These are phyloP conservation scores for Mycena crocata DNA, from an alignment of 768 basidiomycete genomes.

Conservation along the genomic window DNA sequence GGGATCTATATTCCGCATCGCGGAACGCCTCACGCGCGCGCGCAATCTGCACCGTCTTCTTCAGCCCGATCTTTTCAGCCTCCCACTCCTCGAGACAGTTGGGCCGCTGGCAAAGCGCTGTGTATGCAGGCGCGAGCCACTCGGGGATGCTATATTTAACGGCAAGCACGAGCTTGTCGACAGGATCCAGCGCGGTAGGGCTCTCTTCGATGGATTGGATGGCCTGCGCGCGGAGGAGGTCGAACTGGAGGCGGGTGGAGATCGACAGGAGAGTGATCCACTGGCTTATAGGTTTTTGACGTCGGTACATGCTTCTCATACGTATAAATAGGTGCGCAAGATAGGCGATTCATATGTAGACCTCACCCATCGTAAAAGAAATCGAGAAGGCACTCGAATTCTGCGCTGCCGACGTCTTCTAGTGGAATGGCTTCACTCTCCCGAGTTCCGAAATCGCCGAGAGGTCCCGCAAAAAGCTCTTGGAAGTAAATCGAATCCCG, in stretches of 20 bases:
- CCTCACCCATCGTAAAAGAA: slow-evolving; percentile 34
- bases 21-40: slow-evolving; percentile 29
- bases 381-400: slow-evolving; percentile 34
- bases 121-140: slow-evolving; percentile 55
- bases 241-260: slow-evolving; percentile 30
- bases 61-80: slow-evolving; percentile 41
- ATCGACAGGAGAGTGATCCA: slow-evolving; percentile 32
- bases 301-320: slow-evolving; percentile 23
- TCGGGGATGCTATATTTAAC: slow-evolving; percentile 49
- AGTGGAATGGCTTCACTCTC: slow-evolving; percentile 33
- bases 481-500: slow-evolving; percentile 38
- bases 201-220: slow-evolving; percentile 30
- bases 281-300: slow-evolving; percentile 20
- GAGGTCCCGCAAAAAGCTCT: slow-evolving; percentile 33
- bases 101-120: slow-evolving; percentile 46
- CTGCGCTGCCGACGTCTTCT: slow-evolving; percentile 22
- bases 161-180: slow-evolving; percentile 52
- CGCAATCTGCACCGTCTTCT: slow-evolving; percentile 38
- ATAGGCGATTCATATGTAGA: neutral
- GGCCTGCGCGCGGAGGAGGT: slow-evolving; percentile 29
- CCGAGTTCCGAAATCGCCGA: slow-evolving; percentile 22
- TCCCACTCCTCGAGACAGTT: slow-evolving; percentile 48
- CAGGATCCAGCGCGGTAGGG: slow-evolving; percentile 39
- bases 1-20: slow-evolving; percentile 3
- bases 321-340: neutral